These are phyloP conservation scores for Nepenthes alata DNA, from an alignment of 179 eudicot genomes.

Conservation along the genomic window DNA sequence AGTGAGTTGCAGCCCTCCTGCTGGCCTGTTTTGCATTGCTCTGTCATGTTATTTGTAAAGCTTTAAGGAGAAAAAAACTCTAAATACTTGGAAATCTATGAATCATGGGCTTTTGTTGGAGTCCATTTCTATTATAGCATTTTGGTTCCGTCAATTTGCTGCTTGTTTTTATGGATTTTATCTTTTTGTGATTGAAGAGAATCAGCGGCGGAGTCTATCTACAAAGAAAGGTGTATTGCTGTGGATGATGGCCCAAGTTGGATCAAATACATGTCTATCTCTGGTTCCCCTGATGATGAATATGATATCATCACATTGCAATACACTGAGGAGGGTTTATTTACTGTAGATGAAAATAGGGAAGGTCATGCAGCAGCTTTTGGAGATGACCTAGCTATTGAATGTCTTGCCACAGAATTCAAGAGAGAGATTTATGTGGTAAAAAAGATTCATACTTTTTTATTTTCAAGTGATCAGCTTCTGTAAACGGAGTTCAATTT, in stretches of 20 bases:
- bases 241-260: constrained; percentile 82
- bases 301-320: constrained; percentile 82
- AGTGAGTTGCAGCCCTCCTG: too few species aligned
- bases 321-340: constrained; percentile 85
- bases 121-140: too few species aligned
- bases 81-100: too few species aligned
- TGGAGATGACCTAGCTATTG: constrained; percentile 91
- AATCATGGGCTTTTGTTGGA: too few species aligned
- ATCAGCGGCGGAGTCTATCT: constrained; percentile 74
- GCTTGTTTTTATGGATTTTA: background rate
- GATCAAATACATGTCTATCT: constrained; percentile 93
- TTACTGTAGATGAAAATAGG: constrained; percentile 78
- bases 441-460: constrained; percentile 7
- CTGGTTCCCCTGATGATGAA: constrained; percentile 81
- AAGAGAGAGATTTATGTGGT: constrained; percentile 89
- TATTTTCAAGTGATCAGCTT: background rate
- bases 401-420: constrained; percentile 86
- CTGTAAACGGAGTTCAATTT: background rate
- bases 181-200: constrained; percentile 47
- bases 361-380: constrained; percentile 86
- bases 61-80: too few species aligned
- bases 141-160: too few species aligned
- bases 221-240: constrained; percentile 79
- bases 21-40: too few species aligned
- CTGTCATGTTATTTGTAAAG: too few species aligned